phyloP scores from a whole-genome alignment of 306 rosid genomes.

The Spatholobus suberectus region DNA sequence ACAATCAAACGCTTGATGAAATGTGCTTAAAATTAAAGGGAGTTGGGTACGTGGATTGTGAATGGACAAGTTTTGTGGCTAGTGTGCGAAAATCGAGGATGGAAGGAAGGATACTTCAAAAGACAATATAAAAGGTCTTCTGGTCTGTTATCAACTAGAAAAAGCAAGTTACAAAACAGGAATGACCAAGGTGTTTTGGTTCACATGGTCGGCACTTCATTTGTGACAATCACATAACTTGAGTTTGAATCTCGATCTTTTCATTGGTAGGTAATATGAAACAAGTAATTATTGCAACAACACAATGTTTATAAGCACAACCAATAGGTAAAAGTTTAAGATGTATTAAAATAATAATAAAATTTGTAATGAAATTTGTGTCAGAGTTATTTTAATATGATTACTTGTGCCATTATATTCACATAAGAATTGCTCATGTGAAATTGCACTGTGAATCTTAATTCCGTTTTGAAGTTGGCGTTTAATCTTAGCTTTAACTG shows the following conservation, averaged over 20 bases:
- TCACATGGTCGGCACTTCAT: slow-evolving; percentile 10
- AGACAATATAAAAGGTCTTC: slow-evolving; percentile 42
- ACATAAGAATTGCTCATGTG: background rate
- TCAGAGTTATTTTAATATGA: background rate
- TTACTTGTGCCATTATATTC: background rate
- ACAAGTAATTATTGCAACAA: background rate
- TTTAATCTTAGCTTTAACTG: background rate
- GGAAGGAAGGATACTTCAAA: slow-evolving; percentile 44
- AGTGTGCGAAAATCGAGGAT: slow-evolving; percentile 43
- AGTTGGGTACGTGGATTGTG: slow-evolving; percentile 22
- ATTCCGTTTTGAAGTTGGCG: background rate
- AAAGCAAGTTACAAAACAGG: slow-evolving; percentile 56
- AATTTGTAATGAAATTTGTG: background rate
- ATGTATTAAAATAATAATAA: background rate
- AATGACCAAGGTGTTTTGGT: slow-evolving; percentile 21
- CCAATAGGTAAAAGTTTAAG: background rate
- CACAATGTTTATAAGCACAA: background rate
- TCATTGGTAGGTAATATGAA: background rate
- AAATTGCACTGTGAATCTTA: background rate
- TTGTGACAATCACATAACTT: slow-evolving; percentile 10
- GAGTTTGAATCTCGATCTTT: slow-evolving; percentile 8
- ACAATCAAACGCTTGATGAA: slow-evolving; percentile 1
- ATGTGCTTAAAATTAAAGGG: slow-evolving; percentile 1
- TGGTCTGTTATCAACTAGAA: slow-evolving; percentile 44
- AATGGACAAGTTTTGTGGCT: slow-evolving; percentile 38